Evolutionary conservation across 2,329 filamentous ascomycete species (phyloP).

Genomic region (Ceratocystis ficicola): DNA sequence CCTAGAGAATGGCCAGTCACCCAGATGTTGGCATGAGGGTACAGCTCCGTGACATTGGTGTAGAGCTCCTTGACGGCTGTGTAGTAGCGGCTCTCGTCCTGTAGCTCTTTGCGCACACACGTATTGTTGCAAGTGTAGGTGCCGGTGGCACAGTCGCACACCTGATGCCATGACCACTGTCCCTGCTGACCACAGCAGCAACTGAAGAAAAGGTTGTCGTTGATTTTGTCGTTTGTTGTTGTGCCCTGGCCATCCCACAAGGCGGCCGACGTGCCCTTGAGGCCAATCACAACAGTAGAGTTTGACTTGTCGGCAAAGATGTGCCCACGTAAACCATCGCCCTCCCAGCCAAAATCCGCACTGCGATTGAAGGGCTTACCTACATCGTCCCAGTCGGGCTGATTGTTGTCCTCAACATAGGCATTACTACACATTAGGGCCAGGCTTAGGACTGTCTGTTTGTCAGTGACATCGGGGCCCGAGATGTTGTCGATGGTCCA

Average conservation of each 20-base stretch:
- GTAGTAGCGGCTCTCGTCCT: slow-evolving; percentile 82
- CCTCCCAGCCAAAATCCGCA: slow-evolving; percentile 83
- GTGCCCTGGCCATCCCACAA: slow-evolving; percentile 96
- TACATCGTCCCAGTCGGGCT: slow-evolving; percentile 74
- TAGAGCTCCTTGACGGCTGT: slow-evolving; percentile 79
- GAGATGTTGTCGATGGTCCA: slow-evolving; percentile 73
- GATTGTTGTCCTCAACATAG: slow-evolving; percentile 61
- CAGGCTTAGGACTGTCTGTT: slow-evolving; percentile 68
- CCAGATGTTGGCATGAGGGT: slow-evolving; percentile 78
- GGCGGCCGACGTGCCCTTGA: slow-evolving; percentile 83
- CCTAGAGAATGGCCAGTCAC: slow-evolving; percentile 85
- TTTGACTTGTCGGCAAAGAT: slow-evolving; percentile 81
- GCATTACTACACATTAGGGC: slow-evolving; percentile 83
- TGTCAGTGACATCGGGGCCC: slow-evolving; percentile 74
- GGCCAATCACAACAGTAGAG: slow-evolving; percentile 73
- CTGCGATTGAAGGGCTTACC: slow-evolving; percentile 71
- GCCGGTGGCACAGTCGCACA: slow-evolving; percentile 81
- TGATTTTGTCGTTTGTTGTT: slow-evolving; percentile 92
- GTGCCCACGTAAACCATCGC: slow-evolving; percentile 79
- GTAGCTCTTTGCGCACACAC: slow-evolving; percentile 64
- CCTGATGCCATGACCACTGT: slow-evolving; percentile 77
- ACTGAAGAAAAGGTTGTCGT: slow-evolving; percentile 96
- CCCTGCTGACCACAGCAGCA: slow-evolving; percentile 95
- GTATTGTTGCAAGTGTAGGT: slow-evolving; percentile 89
- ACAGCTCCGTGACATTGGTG: slow-evolving; percentile 79